Base-by-base conservation (phyloP, 495 filamentous ascomycete genomes). In the Podospora bellae-mahoneyi region DNA sequence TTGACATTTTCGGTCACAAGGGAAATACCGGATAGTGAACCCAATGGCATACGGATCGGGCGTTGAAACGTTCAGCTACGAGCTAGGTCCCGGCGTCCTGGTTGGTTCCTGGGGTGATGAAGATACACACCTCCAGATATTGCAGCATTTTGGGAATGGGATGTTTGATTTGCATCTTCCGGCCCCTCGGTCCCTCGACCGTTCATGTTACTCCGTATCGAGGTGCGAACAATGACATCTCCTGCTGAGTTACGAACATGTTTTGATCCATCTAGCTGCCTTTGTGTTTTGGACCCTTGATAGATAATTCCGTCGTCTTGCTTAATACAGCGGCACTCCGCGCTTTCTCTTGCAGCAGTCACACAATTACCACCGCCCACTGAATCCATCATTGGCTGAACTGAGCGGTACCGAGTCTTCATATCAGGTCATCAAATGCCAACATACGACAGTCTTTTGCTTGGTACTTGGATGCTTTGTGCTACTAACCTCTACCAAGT, bases 111-210 rank as follows among this genome's bases (percentile, higher is more conserved):
- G 57, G 68, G 71, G 72, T 64, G 66, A 64, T 74, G 55, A 56
- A 69, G n/a, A 20, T 58, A 70, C 66, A 63, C 62, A 69, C 72
- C 66, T 72, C 74, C 70, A 69, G 10, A 32, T 68, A 70, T 71
- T 74, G 69, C 74, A 72, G 73, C 74, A 77, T 77, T 71, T 20
- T 20, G 72, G 75, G 75, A 77, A 77, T 74, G 71, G 69, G 70
- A 76, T 73, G 74, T 74, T 75, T 74, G 26, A 48, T 76, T 74
- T 66, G 74, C 75, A 71, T 76, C 71, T 62, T 61, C 58, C 48
- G 59, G 69, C 62, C 64, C 58, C 68, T 65, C 39, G 39, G 66
- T 62, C 69, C 69, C 60, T 68, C 6, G n/a, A 20, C n/a, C 55
- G n/a, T 58, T 58, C 23, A 19, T 58, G n/a, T 58, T 58, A 58